Evolutionary conservation across 1,284 basidiomycete species (phyloP).

Genomic region (Ceraceosorus bombacis): DNA sequence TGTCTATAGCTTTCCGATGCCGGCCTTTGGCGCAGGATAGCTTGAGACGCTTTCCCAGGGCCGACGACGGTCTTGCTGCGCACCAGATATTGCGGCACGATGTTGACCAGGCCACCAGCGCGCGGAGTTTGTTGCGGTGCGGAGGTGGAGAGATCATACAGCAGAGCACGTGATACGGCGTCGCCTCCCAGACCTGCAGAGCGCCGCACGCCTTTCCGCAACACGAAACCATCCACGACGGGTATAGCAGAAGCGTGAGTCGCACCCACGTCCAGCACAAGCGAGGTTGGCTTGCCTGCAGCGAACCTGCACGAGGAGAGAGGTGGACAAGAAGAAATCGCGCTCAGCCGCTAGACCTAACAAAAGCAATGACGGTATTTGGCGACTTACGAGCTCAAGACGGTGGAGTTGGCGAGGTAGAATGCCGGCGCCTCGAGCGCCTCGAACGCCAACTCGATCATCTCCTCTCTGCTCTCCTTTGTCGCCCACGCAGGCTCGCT

Average conservation of each 20-base stretch:
- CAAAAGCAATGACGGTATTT: too few relatives aligned
- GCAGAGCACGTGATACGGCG: conserved; percentile 20
- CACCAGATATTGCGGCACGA: conserved; percentile 79
- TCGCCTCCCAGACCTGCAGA: conserved; percentile 38
- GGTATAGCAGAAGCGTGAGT: conserved; percentile 83
- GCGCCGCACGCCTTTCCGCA: conserved; percentile 69
- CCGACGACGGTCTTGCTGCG: conserved; percentile 62
- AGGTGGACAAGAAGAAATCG: background rate
- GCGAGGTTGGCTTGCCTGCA: conserved; percentile 86
- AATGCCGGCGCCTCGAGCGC: conserved; percentile 89
- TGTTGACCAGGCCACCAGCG: conserved; percentile 33
- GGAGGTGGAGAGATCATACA: conserved; percentile 32
- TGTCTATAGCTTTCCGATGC: conserved; percentile 60
- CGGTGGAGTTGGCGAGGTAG: conserved; percentile 93
- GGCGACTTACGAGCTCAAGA: conserved; percentile 73
- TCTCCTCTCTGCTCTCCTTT: conserved; percentile 73
- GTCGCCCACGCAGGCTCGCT: conserved; percentile 98
- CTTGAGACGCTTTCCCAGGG: conserved; percentile 60
- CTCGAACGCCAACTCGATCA: conserved; percentile 96
- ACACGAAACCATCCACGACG: conserved; percentile 93
- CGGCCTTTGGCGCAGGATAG: conserved; percentile 31
- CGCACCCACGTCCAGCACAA: conserved; percentile 89
- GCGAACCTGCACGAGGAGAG: conserved; percentile 63
- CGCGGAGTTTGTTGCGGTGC: conserved; percentile 9
- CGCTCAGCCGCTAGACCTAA: background rate